A percentile compares a stretch with the other conserved stretches of the same genome.
phyloP scores from a whole-genome alignment of 164 flowering plant species.

The Akebia trifoliata region DNA sequence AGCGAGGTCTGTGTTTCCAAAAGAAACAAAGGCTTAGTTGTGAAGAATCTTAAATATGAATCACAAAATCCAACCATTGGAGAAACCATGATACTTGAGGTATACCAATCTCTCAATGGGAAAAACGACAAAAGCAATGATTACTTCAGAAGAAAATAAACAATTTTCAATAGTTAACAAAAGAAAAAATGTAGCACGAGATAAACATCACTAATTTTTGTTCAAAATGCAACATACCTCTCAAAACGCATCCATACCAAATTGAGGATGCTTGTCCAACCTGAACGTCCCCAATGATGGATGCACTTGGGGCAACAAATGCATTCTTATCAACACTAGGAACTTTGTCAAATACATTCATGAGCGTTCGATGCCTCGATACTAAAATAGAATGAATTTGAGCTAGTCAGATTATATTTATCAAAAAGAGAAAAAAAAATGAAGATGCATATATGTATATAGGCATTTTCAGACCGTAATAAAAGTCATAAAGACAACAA shows the following conservation, averaged over 20 bases:
- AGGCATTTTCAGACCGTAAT: not conserved
- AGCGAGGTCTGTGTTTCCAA: too few relatives aligned
- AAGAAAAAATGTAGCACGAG: not conserved
- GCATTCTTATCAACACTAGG: constrained; percentile 75
- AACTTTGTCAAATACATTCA: constrained; percentile 85
- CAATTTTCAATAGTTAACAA: too few relatives aligned
- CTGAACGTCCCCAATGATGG: constrained; percentile 78
- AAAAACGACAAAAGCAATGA: too few relatives aligned
- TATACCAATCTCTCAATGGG: too few relatives aligned
- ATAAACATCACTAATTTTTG: not conserved
- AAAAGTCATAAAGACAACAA: not conserved
- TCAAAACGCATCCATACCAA: constrained; percentile 93
- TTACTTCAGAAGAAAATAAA: too few relatives aligned
- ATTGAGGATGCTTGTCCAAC: constrained; percentile 77
- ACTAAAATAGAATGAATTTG: constrained; percentile 32
- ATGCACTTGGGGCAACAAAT: constrained; percentile 94
- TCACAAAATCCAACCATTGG: too few relatives aligned
- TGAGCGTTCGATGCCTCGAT: constrained; percentile 86
- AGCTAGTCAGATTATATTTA: constrained; percentile 6
- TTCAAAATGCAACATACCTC: constrained; percentile 50
- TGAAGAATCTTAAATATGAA: too few relatives aligned
- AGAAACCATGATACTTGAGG: too few relatives aligned
- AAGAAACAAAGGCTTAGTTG: too few relatives aligned
- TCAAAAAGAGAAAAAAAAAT: not conserved
- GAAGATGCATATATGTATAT: not conserved